A percentile compares a stretch with the other conserved stretches of the same genome.
phyloP scores from a whole-genome alignment of 2,329 filamentous ascomycete genomes.

The Dactylonectria macrodidyma region DNA sequence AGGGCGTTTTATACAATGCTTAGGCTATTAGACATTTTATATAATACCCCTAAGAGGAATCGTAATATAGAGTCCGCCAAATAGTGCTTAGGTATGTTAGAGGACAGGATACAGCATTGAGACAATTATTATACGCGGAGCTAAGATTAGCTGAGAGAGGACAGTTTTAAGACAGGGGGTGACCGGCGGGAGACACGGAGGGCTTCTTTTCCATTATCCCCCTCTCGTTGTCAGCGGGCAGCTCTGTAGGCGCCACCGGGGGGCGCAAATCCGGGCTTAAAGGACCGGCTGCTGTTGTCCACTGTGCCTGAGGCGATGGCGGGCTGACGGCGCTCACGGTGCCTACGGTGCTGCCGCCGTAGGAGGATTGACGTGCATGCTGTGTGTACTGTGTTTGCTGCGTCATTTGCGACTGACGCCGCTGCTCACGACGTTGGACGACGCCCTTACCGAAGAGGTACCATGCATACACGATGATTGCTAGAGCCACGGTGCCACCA shows the following conservation, averaged over 20 bases:
- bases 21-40: too few species aligned
- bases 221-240: not conserved
- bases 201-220: not conserved
- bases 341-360: conserved; percentile 13
- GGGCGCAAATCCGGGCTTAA: not conserved
- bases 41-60: too few species aligned
- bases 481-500: conserved; percentile 46
- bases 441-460: conserved; percentile 14
- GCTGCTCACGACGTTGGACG: conserved; percentile 14
- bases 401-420: conserved; percentile 6
- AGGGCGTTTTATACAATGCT: too few species aligned
- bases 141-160: too few species aligned
- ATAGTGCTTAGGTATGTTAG: too few species aligned
- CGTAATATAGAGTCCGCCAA: too few species aligned
- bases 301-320: conserved; percentile 1
- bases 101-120: too few species aligned
- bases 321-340: not conserved
- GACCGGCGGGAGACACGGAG: not conserved
- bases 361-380: not conserved
- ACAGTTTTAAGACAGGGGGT: not conserved
- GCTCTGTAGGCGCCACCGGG: conserved; percentile 2
- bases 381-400: too few species aligned
- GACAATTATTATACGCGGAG: too few species aligned
- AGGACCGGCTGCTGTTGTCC: not conserved
- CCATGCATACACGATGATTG: conserved; percentile 42